A percentile compares a stretch with the other conserved stretches of the same genome.
Evolutionary conservation across 2,329 filamentous ascomycete species (phyloP).

Genomic region (Trichophyton verrucosum): DNA sequence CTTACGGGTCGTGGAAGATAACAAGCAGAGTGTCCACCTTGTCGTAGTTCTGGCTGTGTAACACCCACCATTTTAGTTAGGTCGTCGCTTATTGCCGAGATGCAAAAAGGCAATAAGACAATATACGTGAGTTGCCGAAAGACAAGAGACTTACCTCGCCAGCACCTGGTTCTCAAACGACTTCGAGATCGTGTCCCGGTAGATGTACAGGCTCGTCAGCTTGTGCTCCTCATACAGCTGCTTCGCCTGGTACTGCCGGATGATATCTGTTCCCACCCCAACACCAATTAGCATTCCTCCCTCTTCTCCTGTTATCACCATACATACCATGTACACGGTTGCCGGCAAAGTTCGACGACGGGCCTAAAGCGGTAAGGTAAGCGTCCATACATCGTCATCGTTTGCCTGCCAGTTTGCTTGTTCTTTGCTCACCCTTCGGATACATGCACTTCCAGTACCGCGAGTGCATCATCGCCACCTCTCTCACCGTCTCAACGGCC

Average conservation of each 20-base stretch:
- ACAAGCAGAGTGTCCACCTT: conserved; percentile 58
- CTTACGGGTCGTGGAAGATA: conserved; percentile 82
- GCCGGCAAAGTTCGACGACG: conserved; percentile 20
- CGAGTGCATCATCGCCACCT: conserved; percentile 48
- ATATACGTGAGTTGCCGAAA: too few relatives aligned
- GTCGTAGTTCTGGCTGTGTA: conserved; percentile 48
- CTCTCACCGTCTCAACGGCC: conserved; percentile 45
- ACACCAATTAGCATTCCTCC: not conserved
- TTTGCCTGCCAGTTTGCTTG: too few relatives aligned
- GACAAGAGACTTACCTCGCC: conserved; percentile 45
- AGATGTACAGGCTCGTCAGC: conserved; percentile 72
- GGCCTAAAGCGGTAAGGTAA: conserved; percentile 10
- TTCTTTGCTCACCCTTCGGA: conserved; percentile 39
- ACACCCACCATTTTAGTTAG: not conserved
- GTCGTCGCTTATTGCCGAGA: not conserved
- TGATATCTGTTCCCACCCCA: conserved; percentile 46
- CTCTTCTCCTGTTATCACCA: too few relatives aligned
- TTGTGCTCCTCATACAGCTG: conserved; percentile 57
- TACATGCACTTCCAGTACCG: conserved; percentile 81
- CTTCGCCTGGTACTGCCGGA: conserved; percentile 64
- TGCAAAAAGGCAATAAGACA: not conserved
- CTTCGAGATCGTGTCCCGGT: conserved; percentile 57
- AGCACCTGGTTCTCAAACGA: conserved; percentile 80
- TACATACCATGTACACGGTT: conserved; percentile 51
- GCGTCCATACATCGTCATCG: conserved; percentile 11